Conservation (phyloP, 169 alveolate genomes). For the Eimeria praecox region DNA sequence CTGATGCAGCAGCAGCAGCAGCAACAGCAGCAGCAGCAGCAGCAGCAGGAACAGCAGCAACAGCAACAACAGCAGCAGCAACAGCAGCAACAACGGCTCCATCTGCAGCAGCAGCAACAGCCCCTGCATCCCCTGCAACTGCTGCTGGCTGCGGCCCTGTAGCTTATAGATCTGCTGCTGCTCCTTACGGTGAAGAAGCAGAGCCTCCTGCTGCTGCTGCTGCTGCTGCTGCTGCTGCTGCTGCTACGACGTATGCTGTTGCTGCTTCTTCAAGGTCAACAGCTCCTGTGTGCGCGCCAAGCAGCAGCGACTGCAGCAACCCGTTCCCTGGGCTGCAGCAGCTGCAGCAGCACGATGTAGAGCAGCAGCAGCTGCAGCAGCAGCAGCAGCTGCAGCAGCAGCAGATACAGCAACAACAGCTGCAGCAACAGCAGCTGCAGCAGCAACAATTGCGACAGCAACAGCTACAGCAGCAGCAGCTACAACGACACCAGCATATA, state of each 20-base stretch:
- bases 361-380: slow-evolving; percentile 10
- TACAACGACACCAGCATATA: neutral
- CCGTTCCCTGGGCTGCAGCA: neutral
- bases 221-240: slow-evolving; percentile 40
- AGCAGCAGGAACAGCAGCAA: neutral
- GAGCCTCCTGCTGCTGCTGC: slow-evolving; percentile 5
- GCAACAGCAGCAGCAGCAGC: neutral
- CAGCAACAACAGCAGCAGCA: neutral
- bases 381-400: slow-evolving; percentile 27
- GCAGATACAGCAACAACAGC: neutral
- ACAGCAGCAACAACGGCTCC: neutral
- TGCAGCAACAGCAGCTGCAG: slow-evolving; percentile 8
- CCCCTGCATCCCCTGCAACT: neutral
- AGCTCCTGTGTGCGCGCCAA: slow-evolving; percentile 12
- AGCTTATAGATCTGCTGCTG: neutral
- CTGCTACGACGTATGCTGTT: slow-evolving; percentile 18
- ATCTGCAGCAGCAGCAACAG: neutral
- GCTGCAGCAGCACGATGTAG: slow-evolving; percentile 24
- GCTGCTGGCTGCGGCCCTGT: neutral
- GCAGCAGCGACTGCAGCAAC: slow-evolving; percentile 29
- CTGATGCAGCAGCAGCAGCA: neutral
- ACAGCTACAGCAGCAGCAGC: slow-evolving; percentile 2
- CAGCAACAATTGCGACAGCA: neutral
- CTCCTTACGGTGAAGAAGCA: neutral
- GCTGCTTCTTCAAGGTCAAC: slow-evolving; percentile 34